These are phyloP conservation scores for Astrothelium subdiscretum DNA, from an alignment of 495 filamentous ascomycete genomes.

Conservation along the genomic window DNA sequence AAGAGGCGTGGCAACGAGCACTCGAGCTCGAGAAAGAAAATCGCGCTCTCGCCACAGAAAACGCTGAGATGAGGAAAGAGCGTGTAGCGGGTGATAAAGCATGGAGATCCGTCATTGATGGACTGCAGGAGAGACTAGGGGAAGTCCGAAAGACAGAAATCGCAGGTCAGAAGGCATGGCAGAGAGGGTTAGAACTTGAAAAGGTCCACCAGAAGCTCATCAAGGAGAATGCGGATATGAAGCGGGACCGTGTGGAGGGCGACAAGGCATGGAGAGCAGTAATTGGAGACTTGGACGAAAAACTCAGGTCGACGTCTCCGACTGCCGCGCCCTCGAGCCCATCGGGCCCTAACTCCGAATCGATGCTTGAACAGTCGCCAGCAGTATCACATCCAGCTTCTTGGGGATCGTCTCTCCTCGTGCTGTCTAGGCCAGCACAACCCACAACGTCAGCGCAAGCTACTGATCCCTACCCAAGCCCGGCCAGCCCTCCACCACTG, in stretches of 20 bases:
- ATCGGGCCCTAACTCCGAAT: not conserved
- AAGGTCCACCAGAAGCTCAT: not conserved
- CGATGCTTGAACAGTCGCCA: not conserved
- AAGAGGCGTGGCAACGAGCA: slow-evolving; percentile 9
- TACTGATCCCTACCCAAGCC: not conserved
- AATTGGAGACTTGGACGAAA: not conserved
- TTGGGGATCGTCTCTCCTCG: not conserved
- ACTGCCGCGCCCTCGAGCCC: not conserved
- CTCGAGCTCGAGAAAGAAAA: slow-evolving; percentile 5
- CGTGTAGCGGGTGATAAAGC: not conserved
- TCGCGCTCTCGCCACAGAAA: not conserved
- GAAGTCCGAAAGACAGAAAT: not conserved
- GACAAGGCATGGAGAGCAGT: slow-evolving; percentile 1
- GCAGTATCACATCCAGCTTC: not conserved
- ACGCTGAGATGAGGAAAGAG: not conserved
- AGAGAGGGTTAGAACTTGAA: not conserved
- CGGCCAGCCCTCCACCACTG: too few relatives aligned
- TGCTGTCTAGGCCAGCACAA: slow-evolving; percentile 5
- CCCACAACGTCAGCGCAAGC: not conserved
- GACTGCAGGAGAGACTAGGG: not conserved
- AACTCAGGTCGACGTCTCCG: not conserved
- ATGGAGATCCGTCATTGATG: not conserved
- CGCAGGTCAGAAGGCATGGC: not conserved
- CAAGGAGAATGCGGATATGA: not conserved
- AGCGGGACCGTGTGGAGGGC: not conserved